Conservation (phyloP, 257 asterid genomes). For the Nicotiana knightiana region DNA sequence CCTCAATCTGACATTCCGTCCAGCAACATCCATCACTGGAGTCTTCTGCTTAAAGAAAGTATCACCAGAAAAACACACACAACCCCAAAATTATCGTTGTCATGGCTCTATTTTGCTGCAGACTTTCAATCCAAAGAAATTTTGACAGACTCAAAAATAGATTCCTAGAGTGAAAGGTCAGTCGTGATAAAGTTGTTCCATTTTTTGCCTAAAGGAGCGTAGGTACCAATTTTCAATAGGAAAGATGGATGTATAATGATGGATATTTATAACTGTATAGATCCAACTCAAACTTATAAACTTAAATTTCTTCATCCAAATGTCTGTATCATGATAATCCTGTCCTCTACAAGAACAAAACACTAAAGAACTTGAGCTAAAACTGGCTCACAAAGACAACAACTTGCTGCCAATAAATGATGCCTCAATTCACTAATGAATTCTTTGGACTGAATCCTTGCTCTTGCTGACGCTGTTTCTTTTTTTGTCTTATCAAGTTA, state of each 20-base stretch:
- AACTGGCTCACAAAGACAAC: not conserved
- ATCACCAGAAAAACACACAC: not conserved
- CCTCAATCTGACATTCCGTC: not conserved
- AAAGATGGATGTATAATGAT: not conserved
- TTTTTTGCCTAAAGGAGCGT: not conserved
- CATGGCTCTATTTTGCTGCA: not conserved
- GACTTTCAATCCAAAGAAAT: not conserved
- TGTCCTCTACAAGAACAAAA: not conserved
- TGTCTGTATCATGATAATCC: not conserved
- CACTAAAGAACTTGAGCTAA: not conserved
- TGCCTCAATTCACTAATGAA: not conserved
- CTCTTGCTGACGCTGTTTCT: not conserved
- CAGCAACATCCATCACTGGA: not conserved
- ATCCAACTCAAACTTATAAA: not conserved
- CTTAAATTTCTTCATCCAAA: not conserved
- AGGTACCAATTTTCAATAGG: not conserved
- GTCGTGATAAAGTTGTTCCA: not conserved
- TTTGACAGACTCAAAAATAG: not conserved
- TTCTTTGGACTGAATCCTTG: not conserved
- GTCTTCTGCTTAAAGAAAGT: not conserved
- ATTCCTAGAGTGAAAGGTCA: not conserved
- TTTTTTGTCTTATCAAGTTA: not conserved
- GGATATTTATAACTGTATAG: not conserved
- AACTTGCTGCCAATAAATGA: not conserved
- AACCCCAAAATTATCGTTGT: not conserved